Base-by-base conservation (phyloP, 306 rosid species). In the Datisca glomerata region DNA sequence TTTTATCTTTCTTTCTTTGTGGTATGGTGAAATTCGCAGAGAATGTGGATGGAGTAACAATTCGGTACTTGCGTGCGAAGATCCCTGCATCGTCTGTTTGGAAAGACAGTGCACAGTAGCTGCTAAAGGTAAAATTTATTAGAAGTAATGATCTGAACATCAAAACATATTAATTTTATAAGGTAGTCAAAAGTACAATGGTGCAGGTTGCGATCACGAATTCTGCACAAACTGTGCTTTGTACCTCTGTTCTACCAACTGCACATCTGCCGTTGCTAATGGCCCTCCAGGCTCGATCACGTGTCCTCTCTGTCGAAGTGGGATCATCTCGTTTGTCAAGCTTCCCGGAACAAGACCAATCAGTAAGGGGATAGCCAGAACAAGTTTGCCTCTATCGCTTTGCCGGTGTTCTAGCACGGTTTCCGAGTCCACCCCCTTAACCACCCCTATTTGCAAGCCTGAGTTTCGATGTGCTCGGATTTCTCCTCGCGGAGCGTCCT, bases 71-170 rank as follows among this genome's bases (percentile, higher is more conserved):
- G 11, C 74, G 43, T 75, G 86, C 59, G 64, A 67, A 49, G 96
- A 91, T 64, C 98, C 94, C 17, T 91, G 98, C 39, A 86, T 80
- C 10, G 98, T 91, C 24, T 91, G 98, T 64, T 68, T 91, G 73
- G 98, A 91, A 61, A 78, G 95, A 57, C 66, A 70, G 49, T 91
- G 98, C 57, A 73, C 79, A 31, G 96, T 91, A 14, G 78, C 94
- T 49, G 98, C 84, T 12, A 80, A 78, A 91, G 98, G 98, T 91
- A 80, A 6, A 45, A 4, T 20, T 1, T 16, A 2, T 24, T 20
- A 41, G 8, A 23, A 43, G 6, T 42, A 11, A 7, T 4, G 47
- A 42, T 8, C 1, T 42, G 3, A 13, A 11, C 18, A 12, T 44
- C 31, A 12, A 7, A 37, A 12, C 7, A 13, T 16, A 0, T 14